phyloP scores from a whole-genome alignment of 2,329 filamentous ascomycete species.

The Colletotrichum sojae region DNA sequence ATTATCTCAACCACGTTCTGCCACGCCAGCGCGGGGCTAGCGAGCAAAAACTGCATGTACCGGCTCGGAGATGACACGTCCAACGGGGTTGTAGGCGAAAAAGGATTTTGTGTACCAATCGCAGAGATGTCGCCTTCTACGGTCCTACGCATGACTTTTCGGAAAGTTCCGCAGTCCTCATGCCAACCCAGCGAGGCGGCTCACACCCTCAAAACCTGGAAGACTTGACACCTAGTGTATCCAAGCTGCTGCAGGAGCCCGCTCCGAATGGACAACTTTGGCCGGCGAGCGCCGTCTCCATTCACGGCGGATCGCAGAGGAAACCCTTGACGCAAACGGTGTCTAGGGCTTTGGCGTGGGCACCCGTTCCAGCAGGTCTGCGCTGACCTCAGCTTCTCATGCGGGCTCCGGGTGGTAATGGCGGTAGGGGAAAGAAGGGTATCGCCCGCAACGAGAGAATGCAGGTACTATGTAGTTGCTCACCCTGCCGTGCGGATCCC shows the following conservation, averaged over 20 bases:
- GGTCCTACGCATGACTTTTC: too few species aligned
- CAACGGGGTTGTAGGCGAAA: background rate
- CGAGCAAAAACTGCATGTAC: constrained; percentile 2
- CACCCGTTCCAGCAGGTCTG: constrained; percentile 65
- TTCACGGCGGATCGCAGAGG: constrained; percentile 78
- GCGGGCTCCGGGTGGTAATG: constrained; percentile 61
- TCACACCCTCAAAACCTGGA: background rate
- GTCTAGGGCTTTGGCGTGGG: constrained; percentile 44
- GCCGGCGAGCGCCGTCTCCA: constrained; percentile 72
- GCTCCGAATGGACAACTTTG: constrained; percentile 46
- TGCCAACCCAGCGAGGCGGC: background rate
- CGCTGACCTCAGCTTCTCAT: constrained; percentile 70
- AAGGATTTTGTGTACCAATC: background rate
- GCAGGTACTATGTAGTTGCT: constrained; percentile 75
- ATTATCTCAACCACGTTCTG: background rate
- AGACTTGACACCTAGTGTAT: background rate
- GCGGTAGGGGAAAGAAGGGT: constrained; percentile 69
- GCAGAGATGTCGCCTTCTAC: background rate
- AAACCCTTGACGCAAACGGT: constrained; percentile 66
- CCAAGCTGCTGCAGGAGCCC: background rate
- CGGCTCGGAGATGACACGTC: background rate
- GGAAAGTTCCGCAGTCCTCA: background rate
- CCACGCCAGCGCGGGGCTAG: background rate
- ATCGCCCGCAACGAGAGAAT: constrained; percentile 75
- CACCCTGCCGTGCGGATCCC: constrained; percentile 75